Percentiles rank a stretch among this genome's conserved stretches.
Evolutionary conservation across 805 yeast genomes (phyloP).

Genomic region (Metschnikowia henanensis): DNA sequence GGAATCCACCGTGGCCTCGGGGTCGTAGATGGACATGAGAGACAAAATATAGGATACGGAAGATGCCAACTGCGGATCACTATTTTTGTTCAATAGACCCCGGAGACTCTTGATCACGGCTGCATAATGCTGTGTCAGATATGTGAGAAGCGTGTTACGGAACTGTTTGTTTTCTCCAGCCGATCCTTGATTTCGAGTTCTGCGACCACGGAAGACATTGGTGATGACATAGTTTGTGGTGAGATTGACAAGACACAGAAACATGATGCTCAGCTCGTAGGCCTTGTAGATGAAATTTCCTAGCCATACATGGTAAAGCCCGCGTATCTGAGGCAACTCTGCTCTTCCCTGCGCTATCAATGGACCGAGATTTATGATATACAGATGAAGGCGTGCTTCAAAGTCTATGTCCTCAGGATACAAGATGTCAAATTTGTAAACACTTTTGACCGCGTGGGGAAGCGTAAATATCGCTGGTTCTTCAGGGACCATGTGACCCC

Average conservation of each 20-base stretch:
- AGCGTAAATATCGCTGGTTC: no score
- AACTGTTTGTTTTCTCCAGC: slow-evolving; percentile 16
- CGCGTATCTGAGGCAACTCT: slow-evolving; percentile 27
- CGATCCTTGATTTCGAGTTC: slow-evolving; percentile 7
- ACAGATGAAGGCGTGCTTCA: slow-evolving; percentile 4
- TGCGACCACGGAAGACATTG: slow-evolving; percentile 23
- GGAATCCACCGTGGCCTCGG: slow-evolving; percentile 39
- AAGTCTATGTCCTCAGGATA: slow-evolving; percentile 5
- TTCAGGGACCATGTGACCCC: no score
- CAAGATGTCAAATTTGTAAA: slow-evolving; percentile 3
- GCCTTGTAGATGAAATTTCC: slow-evolving; percentile 30
- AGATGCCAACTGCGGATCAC: slow-evolving; percentile 32
- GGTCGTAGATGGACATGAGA: slow-evolving; percentile 43
- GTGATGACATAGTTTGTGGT: slow-evolving; percentile 40
- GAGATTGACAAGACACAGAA: slow-evolving; percentile 37
- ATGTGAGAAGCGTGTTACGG: slow-evolving; percentile 29
- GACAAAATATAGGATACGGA: slow-evolving; percentile 37
- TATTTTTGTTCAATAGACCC: slow-evolving; percentile 26
- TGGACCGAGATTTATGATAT: slow-evolving; percentile 15
- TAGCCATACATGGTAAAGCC: slow-evolving; percentile 34
- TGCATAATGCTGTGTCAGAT: slow-evolving; percentile 37
- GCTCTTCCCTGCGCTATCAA: slow-evolving; percentile 27
- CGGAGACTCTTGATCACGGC: slow-evolving; percentile 36
- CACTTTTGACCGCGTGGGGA: slow-evolving; percentile 10
- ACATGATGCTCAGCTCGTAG: slow-evolving; percentile 27